Evolutionary conservation across 192 early-diverging fungal genomes (phyloP).

Genomic region (Neocallimastix lanati): DNA sequence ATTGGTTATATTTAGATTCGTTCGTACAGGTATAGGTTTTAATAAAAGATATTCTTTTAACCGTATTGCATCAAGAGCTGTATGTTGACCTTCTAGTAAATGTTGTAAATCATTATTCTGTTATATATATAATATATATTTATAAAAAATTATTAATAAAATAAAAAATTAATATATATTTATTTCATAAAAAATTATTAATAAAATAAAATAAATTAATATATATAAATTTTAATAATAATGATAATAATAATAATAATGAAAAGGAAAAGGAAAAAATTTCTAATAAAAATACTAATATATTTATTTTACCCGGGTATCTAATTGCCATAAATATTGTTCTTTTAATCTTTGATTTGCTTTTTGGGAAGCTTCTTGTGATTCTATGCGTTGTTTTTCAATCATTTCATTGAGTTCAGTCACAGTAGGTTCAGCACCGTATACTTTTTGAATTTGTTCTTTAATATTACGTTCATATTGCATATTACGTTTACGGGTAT

Average conservation of each 20-base stretch:
- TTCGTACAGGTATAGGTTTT: neutral
- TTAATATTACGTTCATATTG: neutral
- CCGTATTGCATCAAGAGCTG: neutral
- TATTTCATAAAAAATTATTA: neutral
- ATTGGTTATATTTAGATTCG: neutral
- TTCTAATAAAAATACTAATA: too few species aligned
- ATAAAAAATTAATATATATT: neutral
- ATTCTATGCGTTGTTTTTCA: neutral
- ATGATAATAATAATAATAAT: too few species aligned
- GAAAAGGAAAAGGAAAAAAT: too few species aligned
- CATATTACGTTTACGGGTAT: neutral
- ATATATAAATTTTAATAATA: too few species aligned
- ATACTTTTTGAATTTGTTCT: neutral
- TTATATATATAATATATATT: neutral
- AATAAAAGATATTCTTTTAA: neutral
- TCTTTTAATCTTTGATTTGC: neutral
- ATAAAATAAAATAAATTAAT: neutral
- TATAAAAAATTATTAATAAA: neutral
- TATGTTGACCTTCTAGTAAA: neutral
- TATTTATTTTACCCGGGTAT: neutral
- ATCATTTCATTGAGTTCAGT: neutral
- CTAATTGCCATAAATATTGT: neutral
- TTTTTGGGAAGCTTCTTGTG: neutral
- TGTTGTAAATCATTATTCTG: neutral
- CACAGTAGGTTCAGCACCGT: neutral